Evolutionary conservation across 228 moss, liverwort and hornwort genomes (phyloP), one percentile per base, ranked within the genome.

Genomic region (Sphagnum magellanicum): DNA sequence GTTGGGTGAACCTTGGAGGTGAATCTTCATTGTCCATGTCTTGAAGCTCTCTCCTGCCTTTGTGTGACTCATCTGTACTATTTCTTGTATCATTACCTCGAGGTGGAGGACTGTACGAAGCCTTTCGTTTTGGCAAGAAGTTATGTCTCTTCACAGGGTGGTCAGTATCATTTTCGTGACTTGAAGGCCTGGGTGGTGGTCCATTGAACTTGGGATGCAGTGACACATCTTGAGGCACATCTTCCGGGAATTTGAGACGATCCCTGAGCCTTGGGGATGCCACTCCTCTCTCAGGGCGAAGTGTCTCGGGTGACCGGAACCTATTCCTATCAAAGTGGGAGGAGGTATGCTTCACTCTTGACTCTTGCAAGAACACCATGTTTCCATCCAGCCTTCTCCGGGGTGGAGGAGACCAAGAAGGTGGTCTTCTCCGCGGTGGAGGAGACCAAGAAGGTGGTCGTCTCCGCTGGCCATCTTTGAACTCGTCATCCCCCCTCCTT

Each of bases 211-310:
- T 32, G 32, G 32, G 32, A 32, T 32, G 32, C 32, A 32, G 1
- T 32, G 32, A 32, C 32, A 51, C 46, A 52, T 65, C 68, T 71
- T n/a, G 67, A 64, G 60, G 47, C 49, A 6, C 15, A 65, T 75
- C 79, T 70, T 17, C 58, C n/a, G 9, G 67, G 9, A n/a, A 10
- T 10, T 12, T 16, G 52, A 58, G 51, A 53, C 51, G 79, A 58
- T 72, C 55, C 50, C 51, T 67, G 65, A 64, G 71, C 32, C 48
- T 67, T 57, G 65, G 50, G 64, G 79, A 75, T 61, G 61, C 49
- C 58, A 63, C 50, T 48, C 69, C 61, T 32, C 70, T 79, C 50
- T 58, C 61, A 63, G 61, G 47, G 50, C 6, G 55, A 49, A 64
- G 16, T 49, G 6, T 61, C 51, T 59, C 46, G 46, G 52, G 52